Evolutionary conservation across 306 rosid genomes (phyloP), one percentile per base, ranked within the genome.

Genomic region (Cicer arietinum): DNA sequence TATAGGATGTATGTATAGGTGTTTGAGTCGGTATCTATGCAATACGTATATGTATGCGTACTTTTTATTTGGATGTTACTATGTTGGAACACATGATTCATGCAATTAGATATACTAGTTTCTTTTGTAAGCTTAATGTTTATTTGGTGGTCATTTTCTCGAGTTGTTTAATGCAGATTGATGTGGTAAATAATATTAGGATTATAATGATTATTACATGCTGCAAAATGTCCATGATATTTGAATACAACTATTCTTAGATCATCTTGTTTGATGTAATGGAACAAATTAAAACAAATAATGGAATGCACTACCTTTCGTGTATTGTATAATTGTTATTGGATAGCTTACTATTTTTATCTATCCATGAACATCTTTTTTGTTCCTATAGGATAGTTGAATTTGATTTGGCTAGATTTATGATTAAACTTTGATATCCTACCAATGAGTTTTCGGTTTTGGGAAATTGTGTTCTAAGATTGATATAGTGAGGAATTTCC

Each of bases 401-500:
- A 79, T 44, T 44, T 54, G 44, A 17, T 64, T 71, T 63, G 52
- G 69, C 53, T 53, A 72, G 64, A 52, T 12, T 42, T 45, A 56
- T 74, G 71, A 3, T 74, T 67, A 40, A 47, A 22, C 7, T 37
- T 54, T 47, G 37, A 59, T 25, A 41, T 74, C 18, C 17, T 51
- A 8, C 44, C 60, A 30, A 13, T 14, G 18, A 68, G 1, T 60
- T 40, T 1, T 68, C 50, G 54, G 14, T 52, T 68, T 75, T 4
- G 0, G 18, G 51, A 8, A 10, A 44, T 54, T 58, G 17, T 10
- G 48, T n/a, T 14, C 45, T 63, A 39, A 16, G 43, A 11, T 45
- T 8, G 3, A 16, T 51, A 17, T 72, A 17, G 25, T 13, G 12
- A 42, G 20, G 61, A 30, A 30, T 30, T 30, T 30, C 37, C 37